phyloP scores from a whole-genome alignment of 768 basidiomycete genomes.

The Pleurotus tuber-regium region DNA sequence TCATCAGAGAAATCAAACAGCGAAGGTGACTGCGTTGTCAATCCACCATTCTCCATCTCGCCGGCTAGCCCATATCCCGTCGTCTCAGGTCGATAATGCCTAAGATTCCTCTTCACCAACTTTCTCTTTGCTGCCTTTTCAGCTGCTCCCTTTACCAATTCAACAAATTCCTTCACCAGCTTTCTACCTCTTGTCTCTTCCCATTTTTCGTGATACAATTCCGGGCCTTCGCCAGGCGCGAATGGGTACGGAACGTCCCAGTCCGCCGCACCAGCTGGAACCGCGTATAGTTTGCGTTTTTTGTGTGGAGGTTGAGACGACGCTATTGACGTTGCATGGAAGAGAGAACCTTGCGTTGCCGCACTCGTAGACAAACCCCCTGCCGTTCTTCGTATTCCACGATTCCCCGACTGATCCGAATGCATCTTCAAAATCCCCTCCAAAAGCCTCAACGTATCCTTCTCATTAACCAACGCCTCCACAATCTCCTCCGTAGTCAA shows the following conservation, averaged over 20 bases:
- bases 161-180: conserved; percentile 58
- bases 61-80: background rate
- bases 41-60: background rate
- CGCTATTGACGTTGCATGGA: background rate
- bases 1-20: conserved; percentile 10
- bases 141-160: conserved; percentile 57
- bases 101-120: conserved; percentile 26
- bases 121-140: conserved; percentile 60
- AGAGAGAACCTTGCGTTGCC: background rate
- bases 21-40: conserved; percentile 13
- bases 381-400: background rate
- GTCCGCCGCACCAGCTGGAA: conserved; percentile 77
- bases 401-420: conserved; percentile 3
- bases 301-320: conserved; percentile 31
- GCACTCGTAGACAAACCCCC: background rate
- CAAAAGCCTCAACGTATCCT: conserved; percentile 65
- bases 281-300: conserved; percentile 59
- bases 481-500: conserved; percentile 61
- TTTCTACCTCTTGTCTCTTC: conserved; percentile 59
- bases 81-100: background rate
- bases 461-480: conserved; percentile 55
- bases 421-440: conserved; percentile 57
- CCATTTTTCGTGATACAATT: conserved; percentile 64
- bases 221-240: conserved; percentile 64
- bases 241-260: conserved; percentile 88